Base-by-base conservation (phyloP, 371 early-diverging fungal species). In the Umbelopsis sp. region DNA sequence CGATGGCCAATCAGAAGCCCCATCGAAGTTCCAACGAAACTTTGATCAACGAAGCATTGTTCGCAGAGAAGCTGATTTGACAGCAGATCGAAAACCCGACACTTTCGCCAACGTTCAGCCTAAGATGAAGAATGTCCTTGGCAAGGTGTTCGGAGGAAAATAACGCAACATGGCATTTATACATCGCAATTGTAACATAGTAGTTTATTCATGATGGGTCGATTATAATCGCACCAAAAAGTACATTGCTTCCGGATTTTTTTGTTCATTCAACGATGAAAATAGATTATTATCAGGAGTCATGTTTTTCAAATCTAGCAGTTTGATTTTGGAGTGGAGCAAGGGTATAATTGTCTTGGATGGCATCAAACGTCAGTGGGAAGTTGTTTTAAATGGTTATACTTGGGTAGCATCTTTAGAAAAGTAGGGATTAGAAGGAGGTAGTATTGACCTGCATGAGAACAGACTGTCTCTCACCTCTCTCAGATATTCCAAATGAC, bases 401-500 rank as follows among this genome's bases (percentile, higher is more conserved):
- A 89, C 67, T 88, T 89, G 53, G 88, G 91, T 44, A 89, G 70
- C 2, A 83, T 80, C 79, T 81, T 70, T 52, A 65, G 69, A 10
- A 12, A 16, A n/a, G 3, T 2, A 35, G 63, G 22, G 35, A n/a
- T 53, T 68, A 51, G 29, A 22, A 32, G 14, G 2, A 41, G 29
- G 0, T 12, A 16, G 1, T 35, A 11, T 5, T 14, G 5, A 25
- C 1, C 16, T 3, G 16, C 3, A 12, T 16, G 22, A 35, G 35
- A 18, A 18, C 35, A 7, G 4, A 35, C 22, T 20, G 12, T 41
- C n/a, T 20, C 73, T 37, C 69, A 83, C 84, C 77, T 87, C 86
- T 50, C 84, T 69, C 45, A 93, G 72, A 74, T 93, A 93, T 16
- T 93, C 92, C 65, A 93, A 70, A 73, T 93, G 94, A 52, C 91